These are phyloP conservation scores for Ganoderma sp. DNA, from an alignment of 1,284 basidiomycete species.

Conservation along the genomic window DNA sequence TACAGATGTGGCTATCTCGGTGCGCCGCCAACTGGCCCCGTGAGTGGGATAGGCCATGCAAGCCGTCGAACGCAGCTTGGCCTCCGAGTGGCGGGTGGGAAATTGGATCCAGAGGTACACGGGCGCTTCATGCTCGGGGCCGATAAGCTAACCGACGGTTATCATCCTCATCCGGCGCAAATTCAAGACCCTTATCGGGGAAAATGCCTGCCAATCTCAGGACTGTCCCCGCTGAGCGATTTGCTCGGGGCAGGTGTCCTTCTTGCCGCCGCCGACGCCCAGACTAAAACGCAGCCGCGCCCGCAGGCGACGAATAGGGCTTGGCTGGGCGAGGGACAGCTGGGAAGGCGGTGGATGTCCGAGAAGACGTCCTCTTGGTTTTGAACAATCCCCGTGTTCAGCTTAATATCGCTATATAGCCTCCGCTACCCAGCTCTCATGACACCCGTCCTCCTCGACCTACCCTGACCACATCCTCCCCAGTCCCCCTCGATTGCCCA, in stretches of 20 bases:
- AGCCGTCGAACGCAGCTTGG: neutral
- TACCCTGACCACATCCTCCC: conserved; percentile 14
- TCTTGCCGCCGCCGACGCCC: conserved; percentile 8
- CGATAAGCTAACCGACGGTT: conserved; percentile 19
- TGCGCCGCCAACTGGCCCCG: neutral
- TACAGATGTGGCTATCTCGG: neutral
- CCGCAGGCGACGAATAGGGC: conserved; percentile 4
- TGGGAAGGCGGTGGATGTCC: conserved; percentile 13
- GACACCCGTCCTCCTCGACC: conserved; percentile 20
- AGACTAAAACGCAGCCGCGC: neutral
- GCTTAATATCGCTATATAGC: conserved; percentile 21
- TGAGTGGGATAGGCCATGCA: neutral
- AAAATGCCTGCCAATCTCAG: conserved; percentile 1
- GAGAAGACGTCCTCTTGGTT: conserved; percentile 9
- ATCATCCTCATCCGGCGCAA: conserved; percentile 5
- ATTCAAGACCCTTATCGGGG: conserved; percentile 6
- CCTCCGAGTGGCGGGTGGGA: too few relatives aligned
- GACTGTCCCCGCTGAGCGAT: neutral
- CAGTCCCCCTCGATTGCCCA: neutral
- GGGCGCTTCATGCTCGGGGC: conserved; percentile 18
- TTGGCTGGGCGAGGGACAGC: conserved; percentile 14
- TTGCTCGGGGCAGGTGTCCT: conserved; percentile 4
- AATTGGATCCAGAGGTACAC: neutral
- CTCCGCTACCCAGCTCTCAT: conserved; percentile 26
- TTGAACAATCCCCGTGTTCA: conserved; percentile 26